Base-by-base conservation (phyloP, 495 filamentous ascomycete genomes). In the Neurospora tetraspora region DNA sequence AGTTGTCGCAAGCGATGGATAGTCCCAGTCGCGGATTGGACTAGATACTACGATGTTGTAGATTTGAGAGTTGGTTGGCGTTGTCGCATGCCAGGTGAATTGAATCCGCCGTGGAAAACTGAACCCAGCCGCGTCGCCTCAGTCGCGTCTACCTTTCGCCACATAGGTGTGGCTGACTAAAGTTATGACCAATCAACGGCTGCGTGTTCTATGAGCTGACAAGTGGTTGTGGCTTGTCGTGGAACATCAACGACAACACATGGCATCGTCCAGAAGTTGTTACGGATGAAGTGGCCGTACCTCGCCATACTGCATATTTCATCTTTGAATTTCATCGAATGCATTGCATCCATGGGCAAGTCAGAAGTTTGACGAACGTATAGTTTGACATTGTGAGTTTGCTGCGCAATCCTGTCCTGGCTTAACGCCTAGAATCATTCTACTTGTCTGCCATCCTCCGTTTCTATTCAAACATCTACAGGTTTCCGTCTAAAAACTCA, bases 221-320 rank as follows among this genome's bases (percentile, higher is more conserved):
- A 27, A 27, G 36, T 38, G 5, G 10, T 1, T 75, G 76, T 75
- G 76, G 74, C 76, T 77, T 23, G 23, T 59, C 2, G 23, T 59
- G 11, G 47, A 31, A 59, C 23, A 59, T 27, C 18, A 47, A 47
- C 43, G n/a, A 47, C 43, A 47, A 1, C 47, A 59, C 20, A 59
- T 27, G 11, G 72, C 73, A 77, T 72, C 68, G 71, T 73, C 75
- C 38, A 68, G 74, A 76, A 76, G 18, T 38, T 18, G 20, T 20
- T 36, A 23, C 39, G 8, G 31, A 12, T 27, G 39, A 69, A 7
- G 36, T 34, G 53, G 59, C 69, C 38, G 16, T 53, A 53, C 14
- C 5, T 59, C 47, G 11, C 47, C 23, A 27, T 14, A 27, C 11
- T 59, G 47, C 23, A 59, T 27, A 59, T 14, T 23, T 59, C 11